A percentile compares a stretch with the other conserved stretches of the same genome.
Evolutionary conservation across 495 filamentous ascomycete genomes (phyloP).

Genomic region (Penicillium argentinense): DNA sequence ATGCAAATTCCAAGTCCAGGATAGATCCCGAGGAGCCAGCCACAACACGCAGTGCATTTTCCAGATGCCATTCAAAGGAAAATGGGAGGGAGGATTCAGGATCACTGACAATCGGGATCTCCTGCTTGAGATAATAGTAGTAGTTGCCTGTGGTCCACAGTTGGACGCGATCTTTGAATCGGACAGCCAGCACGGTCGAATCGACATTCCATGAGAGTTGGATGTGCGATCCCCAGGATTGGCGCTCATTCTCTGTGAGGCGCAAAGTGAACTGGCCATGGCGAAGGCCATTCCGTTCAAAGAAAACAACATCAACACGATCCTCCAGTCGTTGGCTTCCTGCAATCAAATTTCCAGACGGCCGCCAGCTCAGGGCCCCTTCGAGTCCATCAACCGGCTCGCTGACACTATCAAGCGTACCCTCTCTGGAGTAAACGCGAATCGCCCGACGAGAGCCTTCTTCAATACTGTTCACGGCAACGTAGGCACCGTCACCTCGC

Average conservation of each 20-base stretch:
- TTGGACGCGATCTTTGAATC: constrained; percentile 72
- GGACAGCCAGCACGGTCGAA: constrained; percentile 84
- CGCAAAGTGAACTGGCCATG: constrained; percentile 88
- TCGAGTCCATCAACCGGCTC: constrained; percentile 92
- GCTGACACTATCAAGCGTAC: constrained; percentile 83
- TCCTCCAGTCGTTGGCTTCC: constrained; percentile 71
- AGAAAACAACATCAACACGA: constrained; percentile 84
- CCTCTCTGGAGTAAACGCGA: constrained; percentile 87
- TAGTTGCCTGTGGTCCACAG: constrained; percentile 98
- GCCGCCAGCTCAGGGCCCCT: constrained; percentile 85
- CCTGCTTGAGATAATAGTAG: constrained; percentile 98
- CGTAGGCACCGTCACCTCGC: constrained; percentile 90
- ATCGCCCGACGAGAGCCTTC: constrained; percentile 67
- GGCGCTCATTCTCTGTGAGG: constrained; percentile 55
- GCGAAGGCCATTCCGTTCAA: constrained; percentile 91
- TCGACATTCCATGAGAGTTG: constrained; percentile 83
- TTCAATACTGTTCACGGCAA: constrained; percentile 81
- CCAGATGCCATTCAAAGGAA: constrained; percentile 75
- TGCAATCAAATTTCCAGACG: constrained; percentile 84
- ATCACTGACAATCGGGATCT: constrained; percentile 53
- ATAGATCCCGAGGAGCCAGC: constrained; percentile 48
- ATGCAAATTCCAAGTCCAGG: constrained; percentile 65
- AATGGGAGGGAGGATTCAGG: constrained; percentile 25
- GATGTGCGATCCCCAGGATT: constrained; percentile 58
- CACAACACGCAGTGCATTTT: constrained; percentile 69